phyloP scores from a whole-genome alignment of 2,329 filamentous ascomycete genomes.

The Hypocrella siamensis region DNA sequence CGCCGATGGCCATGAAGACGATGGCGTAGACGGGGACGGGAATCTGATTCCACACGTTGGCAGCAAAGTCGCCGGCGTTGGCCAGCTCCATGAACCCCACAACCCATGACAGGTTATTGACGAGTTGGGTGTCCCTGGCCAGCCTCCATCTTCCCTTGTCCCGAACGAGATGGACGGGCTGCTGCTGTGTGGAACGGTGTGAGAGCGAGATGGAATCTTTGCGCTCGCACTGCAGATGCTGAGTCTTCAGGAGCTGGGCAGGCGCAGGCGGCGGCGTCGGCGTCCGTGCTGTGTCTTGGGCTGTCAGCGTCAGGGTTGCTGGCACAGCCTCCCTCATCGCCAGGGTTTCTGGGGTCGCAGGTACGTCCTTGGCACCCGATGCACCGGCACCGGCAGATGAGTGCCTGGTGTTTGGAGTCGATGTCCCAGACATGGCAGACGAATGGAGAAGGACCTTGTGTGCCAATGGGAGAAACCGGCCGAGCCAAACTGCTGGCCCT shows the following conservation, averaged over 20 bases:
- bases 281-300: not conserved
- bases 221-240: not conserved
- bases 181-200: constrained; percentile 1
- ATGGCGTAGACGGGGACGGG: constrained; percentile 32
- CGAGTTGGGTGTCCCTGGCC: constrained; percentile 7
- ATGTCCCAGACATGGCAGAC: too few relatives aligned
- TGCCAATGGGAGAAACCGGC: too few relatives aligned
- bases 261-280: too few relatives aligned
- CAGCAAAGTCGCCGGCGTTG: constrained; percentile 40
- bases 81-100: constrained; percentile 37
- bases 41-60: constrained; percentile 38
- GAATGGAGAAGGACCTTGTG: too few relatives aligned
- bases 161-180: constrained; percentile 6
- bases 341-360: constrained; percentile 1
- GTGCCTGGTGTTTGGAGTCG: too few relatives aligned
- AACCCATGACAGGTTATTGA: constrained; percentile 14
- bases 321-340: constrained; percentile 4
- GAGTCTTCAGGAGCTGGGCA: not conserved
- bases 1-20: constrained; percentile 36
- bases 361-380: constrained; percentile 1
- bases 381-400: not conserved
- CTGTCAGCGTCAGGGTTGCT: not conserved
- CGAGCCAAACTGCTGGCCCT: too few relatives aligned
- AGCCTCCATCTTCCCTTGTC: constrained; percentile 2
- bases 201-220: not conserved